Percentiles rank a stretch among this genome's conserved stretches.
These are phyloP conservation scores for Dunaliella sp. DNA, from an alignment of 139 green algal species.

Conservation along the genomic window DNA sequence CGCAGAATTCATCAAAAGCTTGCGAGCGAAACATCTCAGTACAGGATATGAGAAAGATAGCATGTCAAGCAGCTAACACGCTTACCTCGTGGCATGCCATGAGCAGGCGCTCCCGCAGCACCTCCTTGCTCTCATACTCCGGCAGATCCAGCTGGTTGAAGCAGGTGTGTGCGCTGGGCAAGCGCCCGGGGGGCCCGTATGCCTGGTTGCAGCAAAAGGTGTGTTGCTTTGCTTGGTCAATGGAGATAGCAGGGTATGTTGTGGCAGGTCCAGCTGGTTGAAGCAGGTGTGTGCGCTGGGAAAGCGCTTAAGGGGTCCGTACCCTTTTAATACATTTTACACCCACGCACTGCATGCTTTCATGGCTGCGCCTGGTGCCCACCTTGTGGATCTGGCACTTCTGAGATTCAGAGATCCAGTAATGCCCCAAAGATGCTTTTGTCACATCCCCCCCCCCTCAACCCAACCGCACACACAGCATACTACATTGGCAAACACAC, in stretches of 20 bases:
- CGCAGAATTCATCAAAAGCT: no score
- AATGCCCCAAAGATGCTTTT: no score
- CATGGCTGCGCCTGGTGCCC: no score
- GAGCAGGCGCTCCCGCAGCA: conserved; percentile 86
- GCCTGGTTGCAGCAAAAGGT: conserved; percentile 15
- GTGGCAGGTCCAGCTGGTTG: conserved; percentile 81
- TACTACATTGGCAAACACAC: neutral
- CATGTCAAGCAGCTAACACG: no score
- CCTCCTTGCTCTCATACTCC: conserved; percentile 91
- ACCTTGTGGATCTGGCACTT: no score
- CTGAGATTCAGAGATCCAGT: no score
- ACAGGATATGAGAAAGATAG: no score
- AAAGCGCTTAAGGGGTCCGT: conserved; percentile 51
- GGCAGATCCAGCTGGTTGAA: conserved; percentile 79
- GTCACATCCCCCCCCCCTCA: no score
- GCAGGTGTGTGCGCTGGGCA: conserved; percentile 90
- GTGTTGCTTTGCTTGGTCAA: no score
- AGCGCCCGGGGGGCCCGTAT: conserved; percentile 36
- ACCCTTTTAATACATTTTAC: no score
- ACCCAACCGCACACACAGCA: neutral
- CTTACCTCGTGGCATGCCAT: conserved; percentile 82
- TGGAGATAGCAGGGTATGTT: no score
- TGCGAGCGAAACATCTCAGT: no score
- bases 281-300: conserved; percentile 87
- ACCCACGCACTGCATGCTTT: neutral